phyloP scores from a whole-genome alignment of 2,329 filamentous ascomycete species.

The Calonectria pteridis region DNA sequence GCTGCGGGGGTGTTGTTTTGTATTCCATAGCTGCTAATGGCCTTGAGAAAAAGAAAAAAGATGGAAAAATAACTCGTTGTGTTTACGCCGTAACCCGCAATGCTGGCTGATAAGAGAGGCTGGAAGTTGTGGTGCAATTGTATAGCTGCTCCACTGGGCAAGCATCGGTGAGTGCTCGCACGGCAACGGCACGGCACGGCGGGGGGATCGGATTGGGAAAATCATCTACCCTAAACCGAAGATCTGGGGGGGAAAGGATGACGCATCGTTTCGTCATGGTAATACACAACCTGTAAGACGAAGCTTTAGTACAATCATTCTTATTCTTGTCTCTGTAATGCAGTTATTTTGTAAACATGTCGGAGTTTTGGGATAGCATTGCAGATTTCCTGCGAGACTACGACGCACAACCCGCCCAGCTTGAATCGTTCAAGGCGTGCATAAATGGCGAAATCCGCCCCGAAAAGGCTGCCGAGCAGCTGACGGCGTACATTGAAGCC shows the following conservation, averaged over 20 bases:
- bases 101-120: background rate
- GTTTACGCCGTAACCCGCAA: background rate
- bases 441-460: background rate
- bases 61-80: background rate
- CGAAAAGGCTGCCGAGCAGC: background rate
- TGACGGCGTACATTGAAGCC: conserved; percentile 3
- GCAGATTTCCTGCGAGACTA: background rate
- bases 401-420: background rate
- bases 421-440: conserved; percentile 13
- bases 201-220: background rate
- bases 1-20: conserved; percentile 38
- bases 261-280: background rate
- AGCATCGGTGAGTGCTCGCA: background rate
- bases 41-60: background rate
- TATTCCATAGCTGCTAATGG: conserved; percentile 55
- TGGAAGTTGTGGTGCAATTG: background rate
- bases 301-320: background rate
- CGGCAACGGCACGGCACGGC: background rate
- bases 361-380: conserved; percentile 3
- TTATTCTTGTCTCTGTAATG: background rate
- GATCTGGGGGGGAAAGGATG: background rate
- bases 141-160: background rate
- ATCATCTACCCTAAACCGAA: conserved; percentile 9
- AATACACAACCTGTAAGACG: background rate
- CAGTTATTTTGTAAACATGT: background rate